Evolutionary conservation across 2,329 filamentous ascomycete species (phyloP).

Genomic region (Xylaria sp.): DNA sequence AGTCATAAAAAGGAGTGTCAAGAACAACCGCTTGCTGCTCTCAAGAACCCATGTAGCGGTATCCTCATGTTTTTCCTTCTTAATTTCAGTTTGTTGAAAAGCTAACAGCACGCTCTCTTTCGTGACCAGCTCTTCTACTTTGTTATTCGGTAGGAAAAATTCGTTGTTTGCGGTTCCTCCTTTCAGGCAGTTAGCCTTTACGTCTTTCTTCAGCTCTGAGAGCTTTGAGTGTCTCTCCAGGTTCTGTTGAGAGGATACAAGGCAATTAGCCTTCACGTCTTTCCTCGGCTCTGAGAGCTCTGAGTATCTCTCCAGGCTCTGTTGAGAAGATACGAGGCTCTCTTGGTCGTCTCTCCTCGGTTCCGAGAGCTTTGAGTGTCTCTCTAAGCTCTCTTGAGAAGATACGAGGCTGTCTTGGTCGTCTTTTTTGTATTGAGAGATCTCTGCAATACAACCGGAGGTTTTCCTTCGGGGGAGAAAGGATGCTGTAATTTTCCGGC

Average conservation of each 20-base stretch:
- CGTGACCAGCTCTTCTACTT: conserved; percentile 29
- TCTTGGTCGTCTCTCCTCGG: not conserved
- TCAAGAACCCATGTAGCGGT: conserved; percentile 27
- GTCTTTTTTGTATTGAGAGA: not conserved
- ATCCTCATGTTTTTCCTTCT: conserved; percentile 18
- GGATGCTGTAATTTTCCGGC: not conserved
- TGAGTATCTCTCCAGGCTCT: not conserved
- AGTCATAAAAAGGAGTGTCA: conserved; percentile 24
- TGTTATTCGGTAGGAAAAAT: conserved; percentile 23
- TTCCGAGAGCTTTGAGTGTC: too few species aligned
- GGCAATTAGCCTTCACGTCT: too few species aligned
- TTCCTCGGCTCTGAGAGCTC: too few species aligned
- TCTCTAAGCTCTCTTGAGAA: not conserved
- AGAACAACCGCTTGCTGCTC: conserved; percentile 22
- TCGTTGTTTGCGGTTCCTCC: not conserved
- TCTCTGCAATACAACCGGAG: not conserved
- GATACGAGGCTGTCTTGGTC: not conserved
- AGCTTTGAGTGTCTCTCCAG: not conserved
- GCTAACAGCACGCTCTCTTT: conserved; percentile 18
- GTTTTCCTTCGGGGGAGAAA: not conserved
- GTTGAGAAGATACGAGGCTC: not conserved
- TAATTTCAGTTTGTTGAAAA: conserved; percentile 24
- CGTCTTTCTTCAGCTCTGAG: conserved; percentile 1
- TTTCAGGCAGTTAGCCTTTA: conserved; percentile 14
- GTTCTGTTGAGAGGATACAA: not conserved